Percentiles rank a stretch among this genome's conserved stretches.
Evolutionary conservation across 805 yeast species (phyloP).

Genomic region (Priceomyces carsonii): DNA sequence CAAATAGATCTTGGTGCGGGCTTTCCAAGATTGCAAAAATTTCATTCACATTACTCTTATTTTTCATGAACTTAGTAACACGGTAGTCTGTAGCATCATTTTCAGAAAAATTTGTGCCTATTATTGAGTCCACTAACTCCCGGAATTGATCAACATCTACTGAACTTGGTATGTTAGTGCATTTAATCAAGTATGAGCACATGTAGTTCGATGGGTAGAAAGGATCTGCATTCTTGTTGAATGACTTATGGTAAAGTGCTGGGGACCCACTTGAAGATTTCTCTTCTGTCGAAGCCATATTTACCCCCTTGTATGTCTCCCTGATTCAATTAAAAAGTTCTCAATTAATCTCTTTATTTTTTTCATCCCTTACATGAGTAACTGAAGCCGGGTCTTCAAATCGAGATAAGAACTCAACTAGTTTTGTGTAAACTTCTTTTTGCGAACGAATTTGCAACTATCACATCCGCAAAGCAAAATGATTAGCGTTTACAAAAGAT

Average conservation of each 20-base stretch:
- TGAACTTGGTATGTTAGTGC: constrained; percentile 15
- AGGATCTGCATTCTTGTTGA: constrained; percentile 22
- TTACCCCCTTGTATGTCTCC: no score
- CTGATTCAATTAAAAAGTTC: no score
- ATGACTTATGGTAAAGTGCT: constrained; percentile 4
- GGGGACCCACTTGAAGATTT: constrained; percentile 1
- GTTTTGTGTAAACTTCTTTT: no score
- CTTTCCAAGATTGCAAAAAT: constrained; percentile 10
- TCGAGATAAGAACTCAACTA: constrained; percentile 1
- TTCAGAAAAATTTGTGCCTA: constrained; percentile 11
- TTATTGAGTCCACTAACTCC: constrained; percentile 17
- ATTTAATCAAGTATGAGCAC: constrained; percentile 5
- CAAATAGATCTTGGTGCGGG: constrained; percentile 2
- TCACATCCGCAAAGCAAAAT: no score
- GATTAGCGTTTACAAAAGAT: no score
- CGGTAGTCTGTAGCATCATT: constrained; percentile 4
- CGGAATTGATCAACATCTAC: constrained; percentile 11
- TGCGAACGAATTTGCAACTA: no score
- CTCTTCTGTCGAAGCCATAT: constrained; percentile 5
- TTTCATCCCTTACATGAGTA: no score
- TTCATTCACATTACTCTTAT: constrained; percentile 3
- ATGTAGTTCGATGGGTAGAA: constrained; percentile 16
- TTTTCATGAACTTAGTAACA: constrained; percentile 8
- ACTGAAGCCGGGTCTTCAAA: no score
- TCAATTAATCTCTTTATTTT: no score